These are phyloP conservation scores for Curvularia hawaiiensis DNA, from an alignment of 2,329 filamentous ascomycete genomes.

Conservation along the genomic window DNA sequence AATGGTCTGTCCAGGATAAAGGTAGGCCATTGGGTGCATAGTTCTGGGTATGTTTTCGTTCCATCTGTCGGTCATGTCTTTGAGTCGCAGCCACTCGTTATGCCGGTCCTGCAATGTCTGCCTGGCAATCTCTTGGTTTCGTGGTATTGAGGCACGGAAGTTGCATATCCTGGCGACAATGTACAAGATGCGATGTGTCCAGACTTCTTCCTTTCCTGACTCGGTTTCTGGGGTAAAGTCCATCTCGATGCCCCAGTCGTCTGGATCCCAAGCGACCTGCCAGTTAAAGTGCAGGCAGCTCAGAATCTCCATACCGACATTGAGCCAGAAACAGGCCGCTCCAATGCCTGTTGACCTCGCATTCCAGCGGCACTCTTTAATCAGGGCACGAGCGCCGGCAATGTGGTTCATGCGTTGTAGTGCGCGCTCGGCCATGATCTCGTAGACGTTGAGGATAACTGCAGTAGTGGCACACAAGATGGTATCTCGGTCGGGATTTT, in stretches of 20 bases:
- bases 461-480: constrained; percentile 86
- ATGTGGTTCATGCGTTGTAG: constrained; percentile 88
- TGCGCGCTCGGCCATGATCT: constrained; percentile 85
- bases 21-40: constrained; percentile 84
- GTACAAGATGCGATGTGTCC: constrained; percentile 89
- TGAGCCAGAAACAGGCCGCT: constrained; percentile 92
- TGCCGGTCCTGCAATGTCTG: constrained; percentile 68
- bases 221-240: constrained; percentile 65
- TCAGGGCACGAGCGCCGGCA: constrained; percentile 79
- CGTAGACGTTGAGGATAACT: constrained; percentile 88
- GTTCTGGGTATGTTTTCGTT: constrained; percentile 76
- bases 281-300: constrained; percentile 87
- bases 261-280: constrained; percentile 85
- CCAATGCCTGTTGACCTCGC: constrained; percentile 79
- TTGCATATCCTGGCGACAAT: constrained; percentile 86
- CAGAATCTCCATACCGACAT: constrained; percentile 87
- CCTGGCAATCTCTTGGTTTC: constrained; percentile 63
- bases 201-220: constrained; percentile 74
- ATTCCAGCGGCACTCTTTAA: constrained; percentile 90
- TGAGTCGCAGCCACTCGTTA: constrained; percentile 80
- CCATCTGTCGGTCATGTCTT: constrained; percentile 83
- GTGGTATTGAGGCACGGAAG: constrained; percentile 74
- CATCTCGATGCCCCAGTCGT: constrained; percentile 87
- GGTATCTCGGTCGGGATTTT: constrained; percentile 84
- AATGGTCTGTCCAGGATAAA: constrained; percentile 69